phyloP scores from a whole-genome alignment of 2,329 filamentous ascomycete species.

The Botrytis pseudocinerea region DNA sequence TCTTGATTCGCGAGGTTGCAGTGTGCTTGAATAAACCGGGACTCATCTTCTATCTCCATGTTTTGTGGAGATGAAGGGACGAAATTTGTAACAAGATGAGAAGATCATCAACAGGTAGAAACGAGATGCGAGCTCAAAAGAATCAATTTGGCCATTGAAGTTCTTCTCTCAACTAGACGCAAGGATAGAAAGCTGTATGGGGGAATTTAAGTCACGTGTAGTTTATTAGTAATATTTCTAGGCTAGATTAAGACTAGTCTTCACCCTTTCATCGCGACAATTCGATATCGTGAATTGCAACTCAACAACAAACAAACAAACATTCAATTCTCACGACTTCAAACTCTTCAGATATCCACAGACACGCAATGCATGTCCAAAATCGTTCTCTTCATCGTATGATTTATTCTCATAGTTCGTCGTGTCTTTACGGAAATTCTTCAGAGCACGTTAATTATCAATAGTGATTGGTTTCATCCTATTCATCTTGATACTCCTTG shows the following conservation, averaged over 20 bases:
- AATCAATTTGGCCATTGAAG: neutral
- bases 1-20: neutral
- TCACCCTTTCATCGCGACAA: neutral
- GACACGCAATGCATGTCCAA: neutral
- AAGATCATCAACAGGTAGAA: neutral
- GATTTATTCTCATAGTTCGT: neutral
- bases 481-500: slow-evolving; percentile 17
- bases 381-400: neutral
- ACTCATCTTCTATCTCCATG: neutral
- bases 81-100: neutral
- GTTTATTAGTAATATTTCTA: neutral
- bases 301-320: neutral
- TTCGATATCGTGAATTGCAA: neutral
- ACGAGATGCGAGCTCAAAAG: neutral
- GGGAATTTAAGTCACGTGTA: neutral
- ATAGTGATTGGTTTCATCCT: slow-evolving; percentile 18
- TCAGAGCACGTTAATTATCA: slow-evolving; percentile 1
- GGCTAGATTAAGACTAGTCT: neutral
- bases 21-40: neutral
- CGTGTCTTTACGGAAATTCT: neutral
- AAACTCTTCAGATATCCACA: neutral
- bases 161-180: neutral
- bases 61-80: neutral
- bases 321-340: neutral
- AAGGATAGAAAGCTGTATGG: neutral